phyloP scores from a whole-genome alignment of 2,329 filamentous ascomycete genomes.

The Ophiostoma quercus region DNA sequence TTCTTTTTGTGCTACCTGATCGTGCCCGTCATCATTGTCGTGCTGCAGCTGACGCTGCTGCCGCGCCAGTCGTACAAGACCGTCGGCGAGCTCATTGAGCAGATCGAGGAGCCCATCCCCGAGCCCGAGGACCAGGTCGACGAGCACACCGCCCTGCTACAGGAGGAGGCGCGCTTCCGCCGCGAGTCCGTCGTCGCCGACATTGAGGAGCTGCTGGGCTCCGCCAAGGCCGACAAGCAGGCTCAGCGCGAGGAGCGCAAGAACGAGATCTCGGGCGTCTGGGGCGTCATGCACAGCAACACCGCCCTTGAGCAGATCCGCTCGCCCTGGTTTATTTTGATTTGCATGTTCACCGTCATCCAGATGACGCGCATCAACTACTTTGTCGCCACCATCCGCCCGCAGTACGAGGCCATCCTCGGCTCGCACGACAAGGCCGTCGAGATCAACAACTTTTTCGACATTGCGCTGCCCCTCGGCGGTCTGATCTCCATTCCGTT shows the following conservation, averaged over 20 bases:
- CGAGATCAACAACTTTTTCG: slow-evolving; percentile 77
- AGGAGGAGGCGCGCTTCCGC: slow-evolving; percentile 53
- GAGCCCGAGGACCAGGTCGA: slow-evolving; percentile 49
- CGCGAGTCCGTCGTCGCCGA: slow-evolving; percentile 62
- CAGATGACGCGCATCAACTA: slow-evolving; percentile 85
- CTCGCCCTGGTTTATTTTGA: slow-evolving; percentile 78
- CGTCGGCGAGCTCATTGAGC: slow-evolving; percentile 72
- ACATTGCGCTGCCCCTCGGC: slow-evolving; percentile 70
- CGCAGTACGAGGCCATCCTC: slow-evolving; percentile 76
- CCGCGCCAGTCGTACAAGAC: slow-evolving; percentile 77
- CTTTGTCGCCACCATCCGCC: slow-evolving; percentile 79
- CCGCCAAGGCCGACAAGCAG: slow-evolving; percentile 56
- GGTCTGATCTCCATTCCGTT: slow-evolving; percentile 82
- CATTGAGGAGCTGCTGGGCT: slow-evolving; percentile 68
- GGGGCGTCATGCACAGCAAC: slow-evolving; percentile 75
- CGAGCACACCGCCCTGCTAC: slow-evolving; percentile 51
- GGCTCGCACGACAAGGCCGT: slow-evolving; percentile 55
- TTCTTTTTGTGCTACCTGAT: slow-evolving; percentile 70
- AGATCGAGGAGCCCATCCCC: slow-evolving; percentile 54
- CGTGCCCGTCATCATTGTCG: slow-evolving; percentile 61
- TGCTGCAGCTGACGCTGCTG: slow-evolving; percentile 66
- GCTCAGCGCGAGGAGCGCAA: slow-evolving; percentile 62
- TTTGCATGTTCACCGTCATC: slow-evolving; percentile 72
- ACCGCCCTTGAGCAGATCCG: slow-evolving; percentile 67
- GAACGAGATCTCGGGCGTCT: slow-evolving; percentile 69